Evolutionary conservation across 1,139 yeast species (phyloP), one percentile per base, ranked within the genome.

Genomic region (Debaryomyces udenii): DNA sequence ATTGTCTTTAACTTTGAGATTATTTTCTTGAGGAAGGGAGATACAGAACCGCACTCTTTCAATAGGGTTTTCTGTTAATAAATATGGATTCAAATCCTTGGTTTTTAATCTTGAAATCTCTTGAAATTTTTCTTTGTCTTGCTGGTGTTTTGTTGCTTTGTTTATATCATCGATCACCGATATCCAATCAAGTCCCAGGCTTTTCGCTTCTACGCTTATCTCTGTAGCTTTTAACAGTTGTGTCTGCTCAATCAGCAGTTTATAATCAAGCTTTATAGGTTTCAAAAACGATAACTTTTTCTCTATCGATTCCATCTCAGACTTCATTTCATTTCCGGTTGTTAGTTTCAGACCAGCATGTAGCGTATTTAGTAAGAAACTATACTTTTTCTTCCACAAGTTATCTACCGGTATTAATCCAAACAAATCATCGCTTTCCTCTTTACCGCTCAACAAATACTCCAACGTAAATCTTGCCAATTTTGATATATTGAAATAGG

Each of bases 401-500:
- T 44, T 42, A 27, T 58, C 59, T 1, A 64, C 43, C 1, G 68
- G 69, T 11, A 67, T 49, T 3, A 74, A 47, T 6, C 80, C 77
- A 5, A 69, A 42, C 1, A 76, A 51, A 15, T 72, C 71, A 6
- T 76, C 77, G 37, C 77, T 74, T 40, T 76, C 81, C 3, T 62
- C 65, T 3, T 64, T 64, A 22, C 76, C 73, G 9, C 76, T 68
- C 7, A 80, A 48, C 35, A 81, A 79, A 50, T 81, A 80, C 54
- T 91, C 98, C 33, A 86, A 59, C 0, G 85, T 70, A 40, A 74
- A 74, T 37, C 93, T 64, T 0, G 86, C 78, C 13, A 88, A 61
- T 40, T 83, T 70, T 10, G 62, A 59, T 16, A 71, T 65, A 4
- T 71, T 72, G 40, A 83, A 68, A 47, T 73, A 74, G 5, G 63